Conservation (phyloP, 805 yeast genomes). For the Saccharomycopsis sp. region DNA sequence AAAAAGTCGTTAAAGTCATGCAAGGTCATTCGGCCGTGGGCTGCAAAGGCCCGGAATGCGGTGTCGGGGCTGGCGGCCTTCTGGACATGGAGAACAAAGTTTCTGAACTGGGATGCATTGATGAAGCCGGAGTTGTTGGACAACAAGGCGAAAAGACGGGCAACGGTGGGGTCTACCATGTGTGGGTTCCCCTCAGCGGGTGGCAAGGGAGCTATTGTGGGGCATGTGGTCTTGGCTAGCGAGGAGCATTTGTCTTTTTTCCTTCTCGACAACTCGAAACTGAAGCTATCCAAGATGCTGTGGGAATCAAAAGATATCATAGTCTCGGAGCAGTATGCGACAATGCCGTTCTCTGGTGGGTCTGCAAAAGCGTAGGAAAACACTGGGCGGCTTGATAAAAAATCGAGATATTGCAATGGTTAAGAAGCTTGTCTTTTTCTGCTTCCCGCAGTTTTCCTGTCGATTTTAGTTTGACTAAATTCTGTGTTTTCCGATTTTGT, state of each 20-base stretch:
- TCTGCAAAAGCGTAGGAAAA: neutral
- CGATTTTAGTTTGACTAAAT: neutral
- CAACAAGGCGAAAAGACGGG: neutral
- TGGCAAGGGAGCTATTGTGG: neutral
- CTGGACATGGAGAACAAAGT: neutral
- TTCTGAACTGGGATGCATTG: neutral
- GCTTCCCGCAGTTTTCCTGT: neutral
- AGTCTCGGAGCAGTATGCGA: too few species aligned
- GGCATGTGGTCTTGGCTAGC: neutral
- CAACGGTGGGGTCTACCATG: neutral
- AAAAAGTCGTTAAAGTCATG: neutral
- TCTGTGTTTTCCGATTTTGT: neutral
- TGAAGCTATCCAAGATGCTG: neutral
- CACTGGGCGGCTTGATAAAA: neutral
- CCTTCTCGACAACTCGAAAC: neutral
- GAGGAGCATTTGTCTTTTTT: neutral
- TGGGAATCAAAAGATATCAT: constrained; percentile 11
- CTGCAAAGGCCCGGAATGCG: neutral
- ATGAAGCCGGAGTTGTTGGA: neutral
- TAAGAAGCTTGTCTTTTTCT: neutral
- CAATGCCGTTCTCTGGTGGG: neutral
- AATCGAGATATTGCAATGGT: neutral
- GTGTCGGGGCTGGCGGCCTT: neutral
- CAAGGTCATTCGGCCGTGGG: neutral
- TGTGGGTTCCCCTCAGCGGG: neutral